Base-by-base conservation (phyloP, 495 filamentous ascomycete species). In the Talaromyces thailandensis region DNA sequence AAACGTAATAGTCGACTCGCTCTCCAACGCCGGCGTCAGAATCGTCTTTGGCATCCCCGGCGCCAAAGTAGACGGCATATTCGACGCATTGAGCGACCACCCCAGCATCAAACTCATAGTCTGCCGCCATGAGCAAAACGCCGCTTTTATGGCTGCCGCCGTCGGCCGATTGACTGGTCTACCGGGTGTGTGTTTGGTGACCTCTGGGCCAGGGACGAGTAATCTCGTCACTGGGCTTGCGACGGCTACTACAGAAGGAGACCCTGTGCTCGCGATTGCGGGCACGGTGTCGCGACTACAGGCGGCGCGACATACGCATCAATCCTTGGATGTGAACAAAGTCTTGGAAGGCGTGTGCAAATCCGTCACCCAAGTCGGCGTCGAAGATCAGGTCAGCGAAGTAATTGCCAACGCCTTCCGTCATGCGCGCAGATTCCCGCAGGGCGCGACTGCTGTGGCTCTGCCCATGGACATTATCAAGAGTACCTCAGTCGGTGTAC, bases 61-160 rank as follows among this genome's bases (percentile, higher is more conserved):
- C 7, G 59, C 59, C 8, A 61, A 61, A 32, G 59, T 61, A n/a
- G 59, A 61, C 45, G 59, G 59, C 5, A 61, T 61, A 26, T 61
- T 61, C 45, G 43, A 61, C 28, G 59, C 59, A 7, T 40, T 61
- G 40, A 61, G 37, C 9, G 59, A 61, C 45, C 59, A 61, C 24
- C 59, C 59, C 4, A 71, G 71, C 3, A 73, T 77, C 64, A 68
- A 67, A 58, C 64, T 87, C 69, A 77, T 86, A 60, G 75, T 86
- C 5, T 81, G 84, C 6, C 73, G 76, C 58, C 84, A 86, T 71
- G 84, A 87, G 68, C 84, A 87, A 72, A 83, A 84, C 50, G 84
- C 83, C 37, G 83, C 84, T 28, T 84, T 86, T 66, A 87, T 86
- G 84, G 84, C 84, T 1, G 81, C 86, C 64, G 84, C 84, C 16